phyloP scores from a whole-genome alignment of 192 early-diverging fungal genomes.

The Chytriomyces sp. region DNA sequence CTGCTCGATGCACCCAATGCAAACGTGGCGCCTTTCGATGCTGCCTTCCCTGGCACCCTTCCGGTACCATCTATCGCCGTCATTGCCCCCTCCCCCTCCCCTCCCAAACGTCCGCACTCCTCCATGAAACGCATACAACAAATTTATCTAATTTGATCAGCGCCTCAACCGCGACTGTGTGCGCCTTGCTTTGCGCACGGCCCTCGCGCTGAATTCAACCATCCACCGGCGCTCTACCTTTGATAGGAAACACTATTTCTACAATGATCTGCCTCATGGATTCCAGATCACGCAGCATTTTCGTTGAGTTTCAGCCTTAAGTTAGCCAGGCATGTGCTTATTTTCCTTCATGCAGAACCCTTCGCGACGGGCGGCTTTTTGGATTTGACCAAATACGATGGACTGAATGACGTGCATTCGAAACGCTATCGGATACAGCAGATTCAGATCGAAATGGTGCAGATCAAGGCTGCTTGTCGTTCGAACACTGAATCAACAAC shows the following conservation, averaged over 20 bases:
- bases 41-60: slow-evolving; percentile 83
- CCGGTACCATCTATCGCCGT: slow-evolving; percentile 55
- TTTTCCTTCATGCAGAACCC: slow-evolving; percentile 59
- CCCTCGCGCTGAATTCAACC: slow-evolving; percentile 67
- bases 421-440: slow-evolving; percentile 74
- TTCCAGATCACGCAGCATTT: slow-evolving; percentile 95
- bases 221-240: slow-evolving; percentile 73
- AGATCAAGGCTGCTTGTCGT: background rate
- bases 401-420: slow-evolving; percentile 49
- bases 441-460: slow-evolving; percentile 83
- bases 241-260: slow-evolving; percentile 97
- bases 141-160: background rate
- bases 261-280: slow-evolving; percentile 87
- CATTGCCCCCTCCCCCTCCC: background rate
- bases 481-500: no score
- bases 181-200: slow-evolving; percentile 69
- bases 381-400: slow-evolving; percentile 59
- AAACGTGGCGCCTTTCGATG: slow-evolving; percentile 74
- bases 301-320: background rate
- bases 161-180: slow-evolving; percentile 73
- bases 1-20: slow-evolving; percentile 63
- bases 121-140: background rate
- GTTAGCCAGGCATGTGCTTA: no score
- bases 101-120: background rate
- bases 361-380: slow-evolving; percentile 75